These are phyloP conservation scores for Candida sanyiensis DNA, from an alignment of 805 yeast genomes.

Conservation along the genomic window DNA sequence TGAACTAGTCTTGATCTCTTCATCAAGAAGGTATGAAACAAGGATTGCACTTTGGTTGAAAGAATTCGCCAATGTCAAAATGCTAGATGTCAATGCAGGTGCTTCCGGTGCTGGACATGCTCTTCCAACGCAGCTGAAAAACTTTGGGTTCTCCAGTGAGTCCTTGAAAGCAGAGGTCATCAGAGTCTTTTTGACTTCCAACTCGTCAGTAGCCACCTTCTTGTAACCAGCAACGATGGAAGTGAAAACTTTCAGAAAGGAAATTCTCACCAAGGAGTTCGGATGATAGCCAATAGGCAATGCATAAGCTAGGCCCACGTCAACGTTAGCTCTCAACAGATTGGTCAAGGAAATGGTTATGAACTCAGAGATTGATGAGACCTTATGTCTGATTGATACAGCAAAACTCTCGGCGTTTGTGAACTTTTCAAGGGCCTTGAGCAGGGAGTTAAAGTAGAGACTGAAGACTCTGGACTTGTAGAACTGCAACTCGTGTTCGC, in stretches of 20 bases:
- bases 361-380: conserved; percentile 52
- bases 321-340: conserved; percentile 64
- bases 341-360: conserved; percentile 63
- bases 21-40: conserved; percentile 48
- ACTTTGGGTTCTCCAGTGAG: conserved; percentile 33
- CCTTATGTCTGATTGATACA: conserved; percentile 44
- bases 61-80: conserved; percentile 48
- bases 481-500: conserved; percentile 46
- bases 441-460: conserved; percentile 59
- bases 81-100: conserved; percentile 61
- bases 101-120: conserved; percentile 66
- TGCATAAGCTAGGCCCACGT: conserved; percentile 70
- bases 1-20: conserved; percentile 55
- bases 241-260: conserved; percentile 74
- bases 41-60: conserved; percentile 39
- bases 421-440: conserved; percentile 37
- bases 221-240: conserved; percentile 44
- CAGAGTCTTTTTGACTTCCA: conserved; percentile 25
- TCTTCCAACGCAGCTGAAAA: conserved; percentile 49
- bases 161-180: conserved; percentile 26
- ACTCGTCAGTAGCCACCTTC: conserved; percentile 17
- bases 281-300: conserved; percentile 74
- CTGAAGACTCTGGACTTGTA: conserved; percentile 60
- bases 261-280: conserved; percentile 56
- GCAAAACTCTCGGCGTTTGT: conserved; percentile 32